Base-by-base conservation (phyloP, 148 eudicot species). In the Linanthus parryae region DNA sequence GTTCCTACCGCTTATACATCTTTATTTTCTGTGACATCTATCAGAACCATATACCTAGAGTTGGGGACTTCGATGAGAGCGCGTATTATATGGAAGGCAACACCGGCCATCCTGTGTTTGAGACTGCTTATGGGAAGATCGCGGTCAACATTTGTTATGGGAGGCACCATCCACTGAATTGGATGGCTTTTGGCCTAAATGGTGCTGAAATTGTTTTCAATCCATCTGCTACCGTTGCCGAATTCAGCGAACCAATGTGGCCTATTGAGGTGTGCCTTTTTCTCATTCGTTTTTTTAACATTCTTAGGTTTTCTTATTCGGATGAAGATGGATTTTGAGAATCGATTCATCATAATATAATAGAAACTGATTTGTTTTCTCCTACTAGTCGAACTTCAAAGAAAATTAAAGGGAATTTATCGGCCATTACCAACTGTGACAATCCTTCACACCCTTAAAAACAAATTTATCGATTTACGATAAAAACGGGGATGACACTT, bases 241-340 rank as follows among this genome's bases (percentile, higher is more conserved):
- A 81, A 68, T 95, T 91, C 66, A 91, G 95, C 54, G 98, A 91
- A 71, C 98, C 95, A 23, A 91, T 91, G 98, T 91, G 98, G 98
- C 87, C 98, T 35, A 81, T 91, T 43, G 98, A 91, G 98, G 98
- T 91, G 28, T 21, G 38, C 16, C 28, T 40, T 19, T 46, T 30
- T 34, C 16, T 17, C 31, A 8, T 16, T 36, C n/a, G n/a, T n/a
- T n/a, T n/a, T n/a, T n/a, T n/a, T n/a, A n/a, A n/a, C n/a, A n/a
- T n/a, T n/a, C n/a, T n/a, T n/a, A n/a, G n/a, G n/a, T n/a, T n/a
- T n/a, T n/a, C n/a, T n/a, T n/a, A n/a, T n/a, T n/a, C n/a, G n/a
- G n/a, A n/a, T n/a, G n/a, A n/a, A n/a, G n/a, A n/a, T n/a, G n/a
- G n/a, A n/a, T n/a, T n/a, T n/a, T n/a, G n/a, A n/a, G n/a, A n/a